Percentiles rank a stretch among this genome's conserved stretches.
These are phyloP conservation scores for Gigaspora rosea DNA, from an alignment of 192 early-diverging fungal species.

Conservation along the genomic window DNA sequence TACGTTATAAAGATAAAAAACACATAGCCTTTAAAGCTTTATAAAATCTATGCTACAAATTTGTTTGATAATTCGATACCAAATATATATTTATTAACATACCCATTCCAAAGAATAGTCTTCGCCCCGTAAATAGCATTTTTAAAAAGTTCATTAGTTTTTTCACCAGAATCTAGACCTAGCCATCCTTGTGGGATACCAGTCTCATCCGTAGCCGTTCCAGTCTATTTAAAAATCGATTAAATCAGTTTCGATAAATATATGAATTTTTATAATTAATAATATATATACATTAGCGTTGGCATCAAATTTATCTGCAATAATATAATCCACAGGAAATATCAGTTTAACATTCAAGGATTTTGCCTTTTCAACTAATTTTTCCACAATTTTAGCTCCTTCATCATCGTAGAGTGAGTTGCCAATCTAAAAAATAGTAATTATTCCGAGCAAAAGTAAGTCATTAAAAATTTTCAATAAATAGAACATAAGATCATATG, in stretches of 20 bases:
- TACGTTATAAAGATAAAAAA: not conserved
- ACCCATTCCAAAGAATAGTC: constrained; percentile 98
- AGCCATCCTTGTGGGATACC: constrained; percentile 91
- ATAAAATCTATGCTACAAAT: not conserved
- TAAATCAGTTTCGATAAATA: not conserved
- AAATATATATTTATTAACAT: not conserved
- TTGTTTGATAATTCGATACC: too few relatives aligned
- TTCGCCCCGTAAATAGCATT: constrained; percentile 72
- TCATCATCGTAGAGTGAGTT: constrained; percentile 87
- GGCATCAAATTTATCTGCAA: constrained; percentile 90
- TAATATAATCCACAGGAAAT: constrained; percentile 88
- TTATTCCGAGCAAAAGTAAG: not conserved
- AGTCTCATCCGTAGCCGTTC: constrained; percentile 79
- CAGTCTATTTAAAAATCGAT: constrained; percentile 45
- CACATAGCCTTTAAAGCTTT: not conserved
- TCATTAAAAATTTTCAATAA: constrained; percentile 6
- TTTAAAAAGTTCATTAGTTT: constrained; percentile 74
- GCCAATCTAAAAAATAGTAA: constrained; percentile 66
- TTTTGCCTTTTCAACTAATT: constrained; percentile 88
- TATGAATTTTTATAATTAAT: not conserved
- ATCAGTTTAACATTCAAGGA: constrained; percentile 86
- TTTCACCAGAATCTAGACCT: constrained; percentile 89
- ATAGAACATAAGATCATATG: not conserved
- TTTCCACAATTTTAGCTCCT: constrained; percentile 81
- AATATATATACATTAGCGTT: constrained; percentile 37